Evolutionary conservation across 768 basidiomycete species (phyloP).

Genomic region (Tricholoma sp.): DNA sequence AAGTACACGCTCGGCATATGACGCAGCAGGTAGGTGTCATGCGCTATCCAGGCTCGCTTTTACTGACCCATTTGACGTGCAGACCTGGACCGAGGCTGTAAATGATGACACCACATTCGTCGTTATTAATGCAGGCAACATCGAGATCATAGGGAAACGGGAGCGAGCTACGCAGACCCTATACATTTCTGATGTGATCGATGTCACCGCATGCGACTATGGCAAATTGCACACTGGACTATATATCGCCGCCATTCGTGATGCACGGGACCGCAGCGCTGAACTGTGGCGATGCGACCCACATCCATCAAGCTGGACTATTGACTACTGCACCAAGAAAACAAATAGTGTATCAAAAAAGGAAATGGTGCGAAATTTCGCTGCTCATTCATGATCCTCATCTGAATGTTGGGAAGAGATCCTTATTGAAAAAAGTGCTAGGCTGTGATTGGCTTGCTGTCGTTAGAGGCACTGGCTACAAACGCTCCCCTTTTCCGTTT

Average conservation of each 20-base stretch:
- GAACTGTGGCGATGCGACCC: not conserved
- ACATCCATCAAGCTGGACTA: not conserved
- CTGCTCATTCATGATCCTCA: not conserved
- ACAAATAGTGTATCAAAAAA: not conserved
- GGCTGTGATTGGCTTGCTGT: not conserved
- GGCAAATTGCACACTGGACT: slow-evolving; percentile 12
- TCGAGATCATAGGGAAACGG: slow-evolving; percentile 13
- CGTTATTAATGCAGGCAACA: slow-evolving; percentile 12
- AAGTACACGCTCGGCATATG: not conserved
- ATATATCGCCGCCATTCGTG: slow-evolving; percentile 11
- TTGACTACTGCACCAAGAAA: not conserved
- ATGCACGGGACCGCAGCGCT: slow-evolving; percentile 5
- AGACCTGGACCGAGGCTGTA: slow-evolving; percentile 14
- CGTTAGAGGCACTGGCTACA: not conserved
- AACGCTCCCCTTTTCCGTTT: not conserved
- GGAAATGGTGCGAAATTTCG: not conserved
- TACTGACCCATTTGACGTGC: too few species aligned
- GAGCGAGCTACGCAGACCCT: slow-evolving; percentile 7
- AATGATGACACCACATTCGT: slow-evolving; percentile 14
- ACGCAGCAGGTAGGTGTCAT: too few species aligned
- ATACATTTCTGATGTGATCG: slow-evolving; percentile 10
- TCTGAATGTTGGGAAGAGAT: not conserved
- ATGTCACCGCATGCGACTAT: slow-evolving; percentile 3
- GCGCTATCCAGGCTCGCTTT: too few species aligned
- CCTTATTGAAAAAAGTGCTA: not conserved